phyloP scores from a whole-genome alignment of 2,329 filamentous ascomycete genomes.

The Sphaceloma murrayae region DNA sequence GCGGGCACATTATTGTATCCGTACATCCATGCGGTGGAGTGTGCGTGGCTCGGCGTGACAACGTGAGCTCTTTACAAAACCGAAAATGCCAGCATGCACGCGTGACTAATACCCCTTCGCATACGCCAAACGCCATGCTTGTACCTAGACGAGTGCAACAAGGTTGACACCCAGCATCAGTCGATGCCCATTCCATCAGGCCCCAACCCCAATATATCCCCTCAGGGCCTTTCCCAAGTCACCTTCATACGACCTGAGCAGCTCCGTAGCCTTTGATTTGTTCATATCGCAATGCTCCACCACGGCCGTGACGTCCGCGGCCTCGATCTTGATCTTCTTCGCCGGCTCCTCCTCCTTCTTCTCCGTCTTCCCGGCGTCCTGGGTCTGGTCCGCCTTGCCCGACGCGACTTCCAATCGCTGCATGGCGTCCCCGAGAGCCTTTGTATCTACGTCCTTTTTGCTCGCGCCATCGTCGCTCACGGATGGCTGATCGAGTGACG shows the following conservation, averaged over 20 bases:
- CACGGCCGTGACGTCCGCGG: constrained; percentile 59
- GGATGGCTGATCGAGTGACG: constrained; percentile 52
- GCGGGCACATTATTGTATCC: too few species aligned
- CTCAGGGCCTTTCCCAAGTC: constrained; percentile 30
- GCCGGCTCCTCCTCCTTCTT: constrained; percentile 27
- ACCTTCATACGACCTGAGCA: constrained; percentile 63
- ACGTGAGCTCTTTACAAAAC: too few species aligned
- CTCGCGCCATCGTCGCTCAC: constrained; percentile 40
- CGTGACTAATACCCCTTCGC: too few species aligned
- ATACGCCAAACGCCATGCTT: too few species aligned
- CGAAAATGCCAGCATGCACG: too few species aligned
- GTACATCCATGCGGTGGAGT: too few species aligned
- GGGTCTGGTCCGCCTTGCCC: constrained; percentile 43
- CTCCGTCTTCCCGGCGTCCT: constrained; percentile 4
- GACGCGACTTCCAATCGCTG: constrained; percentile 45
- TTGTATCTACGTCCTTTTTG: constrained; percentile 55
- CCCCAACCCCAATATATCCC: constrained; percentile 11
- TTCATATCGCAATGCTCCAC: constrained; percentile 64
- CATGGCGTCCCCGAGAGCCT: constrained; percentile 64
- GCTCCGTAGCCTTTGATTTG: constrained; percentile 63
- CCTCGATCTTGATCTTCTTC: constrained; percentile 59
- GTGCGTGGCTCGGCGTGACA: too few species aligned
- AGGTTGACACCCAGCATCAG: too few species aligned
- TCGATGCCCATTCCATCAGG: constrained; percentile 5
- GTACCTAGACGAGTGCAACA: too few species aligned